Conservation (phyloP, 108 stramenopile genomes). For the Cyclotella baltica region DNA sequence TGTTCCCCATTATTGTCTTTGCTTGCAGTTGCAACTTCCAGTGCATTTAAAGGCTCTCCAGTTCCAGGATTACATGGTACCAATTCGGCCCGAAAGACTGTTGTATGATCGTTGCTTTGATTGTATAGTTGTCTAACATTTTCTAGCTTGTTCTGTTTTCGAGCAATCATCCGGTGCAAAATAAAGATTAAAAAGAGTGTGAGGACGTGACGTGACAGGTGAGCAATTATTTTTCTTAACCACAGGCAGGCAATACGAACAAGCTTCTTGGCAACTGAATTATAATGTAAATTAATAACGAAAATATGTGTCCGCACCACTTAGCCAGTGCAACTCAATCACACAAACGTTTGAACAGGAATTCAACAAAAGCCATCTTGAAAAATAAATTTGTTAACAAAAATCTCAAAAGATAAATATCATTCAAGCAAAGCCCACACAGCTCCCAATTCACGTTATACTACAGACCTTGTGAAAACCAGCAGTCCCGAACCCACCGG, state of each 20-base stretch:
- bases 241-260: too few species aligned
- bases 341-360: too few species aligned
- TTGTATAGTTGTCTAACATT: neutral
- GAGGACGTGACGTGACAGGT: neutral
- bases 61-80: slow-evolving; percentile 20
- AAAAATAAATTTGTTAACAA: neutral
- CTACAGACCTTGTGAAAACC: slow-evolving; percentile 25
- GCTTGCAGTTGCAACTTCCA: neutral
- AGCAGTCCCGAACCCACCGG: slow-evolving; percentile 37
- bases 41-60: neutral
- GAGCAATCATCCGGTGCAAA: neutral
- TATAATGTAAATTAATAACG: too few species aligned
- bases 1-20: neutral
- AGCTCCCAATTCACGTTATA: neutral
- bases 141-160: slow-evolving; percentile 9
- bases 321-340: too few species aligned
- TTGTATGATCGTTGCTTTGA: neutral
- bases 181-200: neutral
- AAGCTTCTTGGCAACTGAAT: too few species aligned
- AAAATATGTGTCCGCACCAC: too few species aligned
- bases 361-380: too few species aligned
- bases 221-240: neutral
- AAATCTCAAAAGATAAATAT: neutral
- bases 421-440: neutral
- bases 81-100: neutral